phyloP scores from a whole-genome alignment of 345 rosid species.

The Brassica incana region DNA sequence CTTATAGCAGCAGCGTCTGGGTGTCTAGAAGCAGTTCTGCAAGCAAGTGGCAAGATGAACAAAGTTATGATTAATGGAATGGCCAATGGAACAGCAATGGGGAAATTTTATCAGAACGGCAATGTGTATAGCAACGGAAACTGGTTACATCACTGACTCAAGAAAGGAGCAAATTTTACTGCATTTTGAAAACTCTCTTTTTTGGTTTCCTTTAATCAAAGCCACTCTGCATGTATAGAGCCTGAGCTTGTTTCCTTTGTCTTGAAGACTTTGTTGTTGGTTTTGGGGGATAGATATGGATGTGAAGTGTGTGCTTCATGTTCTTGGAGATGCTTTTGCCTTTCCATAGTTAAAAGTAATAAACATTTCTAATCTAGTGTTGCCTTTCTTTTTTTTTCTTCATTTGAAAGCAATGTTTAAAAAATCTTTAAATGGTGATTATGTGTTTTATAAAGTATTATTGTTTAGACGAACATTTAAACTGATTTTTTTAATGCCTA shows the following conservation, averaged over 20 bases:
- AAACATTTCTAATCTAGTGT: constrained; percentile 14
- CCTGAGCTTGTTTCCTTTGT: constrained; percentile 30
- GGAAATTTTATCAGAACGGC: constrained; percentile 54
- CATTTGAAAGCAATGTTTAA: neutral
- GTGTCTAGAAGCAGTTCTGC: constrained; percentile 49
- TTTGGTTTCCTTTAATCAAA: neutral
- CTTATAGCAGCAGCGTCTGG: constrained; percentile 71
- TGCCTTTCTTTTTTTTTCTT: neutral
- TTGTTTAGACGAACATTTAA: no score
- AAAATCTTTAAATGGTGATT: no score
- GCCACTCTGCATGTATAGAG: constrained; percentile 34
- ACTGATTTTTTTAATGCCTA: no score
- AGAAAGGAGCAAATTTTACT: constrained; percentile 1
- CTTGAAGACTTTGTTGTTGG: constrained; percentile 24
- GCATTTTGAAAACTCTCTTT: neutral
- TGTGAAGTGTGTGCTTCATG: constrained; percentile 34
- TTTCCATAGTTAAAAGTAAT: constrained; percentile 20
- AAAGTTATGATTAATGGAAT: constrained; percentile 45
- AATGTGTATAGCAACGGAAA: constrained; percentile 64
- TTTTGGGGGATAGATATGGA: constrained; percentile 30
- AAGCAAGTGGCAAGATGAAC: constrained; percentile 40
- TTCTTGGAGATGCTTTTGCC: constrained; percentile 30
- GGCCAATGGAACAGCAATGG: constrained; percentile 44
- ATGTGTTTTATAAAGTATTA: no score
- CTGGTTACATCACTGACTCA: constrained; percentile 47